phyloP scores from a whole-genome alignment of 2,329 filamentous ascomycete genomes.

The Diaporthe sp. region DNA sequence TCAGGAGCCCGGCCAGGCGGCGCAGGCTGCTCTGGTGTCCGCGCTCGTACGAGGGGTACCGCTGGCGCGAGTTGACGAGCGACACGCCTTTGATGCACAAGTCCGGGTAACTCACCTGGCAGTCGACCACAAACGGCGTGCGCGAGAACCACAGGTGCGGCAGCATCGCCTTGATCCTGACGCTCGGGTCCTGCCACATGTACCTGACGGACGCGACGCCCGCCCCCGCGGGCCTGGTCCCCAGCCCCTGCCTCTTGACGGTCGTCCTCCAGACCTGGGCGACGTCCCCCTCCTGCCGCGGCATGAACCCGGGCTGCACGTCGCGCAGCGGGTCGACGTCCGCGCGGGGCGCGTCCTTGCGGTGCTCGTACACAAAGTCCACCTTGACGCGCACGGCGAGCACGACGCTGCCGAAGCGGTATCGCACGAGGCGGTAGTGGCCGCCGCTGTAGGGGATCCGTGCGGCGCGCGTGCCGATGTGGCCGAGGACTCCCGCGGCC shows the following conservation, averaged over 20 bases:
- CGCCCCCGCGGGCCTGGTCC: background rate
- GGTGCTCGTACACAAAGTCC: conserved; percentile 21
- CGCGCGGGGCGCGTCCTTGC: background rate
- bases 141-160: conserved; percentile 31
- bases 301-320: background rate
- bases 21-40: conserved; percentile 14
- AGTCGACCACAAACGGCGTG: conserved; percentile 26
- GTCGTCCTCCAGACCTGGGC: conserved; percentile 10
- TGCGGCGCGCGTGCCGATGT: background rate
- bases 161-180: background rate
- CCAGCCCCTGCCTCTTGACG: conserved; percentile 5
- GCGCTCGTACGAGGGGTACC: conserved; percentile 19
- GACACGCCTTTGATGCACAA: background rate
- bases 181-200: background rate
- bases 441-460: conserved; percentile 11
- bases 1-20: conserved; percentile 3
- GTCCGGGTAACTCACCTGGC: background rate
- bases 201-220: conserved; percentile 21
- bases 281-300: background rate
- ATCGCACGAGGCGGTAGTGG: conserved; percentile 29
- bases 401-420: conserved; percentile 14
- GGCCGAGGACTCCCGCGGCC: conserved; percentile 15
- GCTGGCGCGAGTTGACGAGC: background rate
- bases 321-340: background rate
- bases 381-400: conserved; percentile 28